Evolutionary conservation across 257 asterid species (phyloP), one percentile per base, ranked within the genome.

Genomic region (Nicotiana undulata): DNA sequence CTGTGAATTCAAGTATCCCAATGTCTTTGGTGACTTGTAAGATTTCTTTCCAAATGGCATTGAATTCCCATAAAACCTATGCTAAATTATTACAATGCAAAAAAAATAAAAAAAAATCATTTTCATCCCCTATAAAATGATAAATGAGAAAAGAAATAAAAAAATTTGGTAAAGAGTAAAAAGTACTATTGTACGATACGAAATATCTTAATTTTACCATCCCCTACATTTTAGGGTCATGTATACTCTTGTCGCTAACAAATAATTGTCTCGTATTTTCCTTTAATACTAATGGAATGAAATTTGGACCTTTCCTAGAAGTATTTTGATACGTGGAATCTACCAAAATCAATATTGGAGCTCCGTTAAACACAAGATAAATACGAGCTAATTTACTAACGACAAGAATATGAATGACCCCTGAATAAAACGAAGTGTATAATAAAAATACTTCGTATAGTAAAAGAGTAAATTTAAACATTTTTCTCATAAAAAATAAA

Each of bases 41-140:
- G 93, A 89, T 1, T 89, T 61, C 82, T 87, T 85, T 76, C 92
- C 90, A 83, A 93, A 93, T 74, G 97, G 96, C 90, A 86, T 78
- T 52, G 97, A 91, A 72, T 91, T 89, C 79, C 96, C 97, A 81
- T 93, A 93, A 82, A 89, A 91, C 82, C 97, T 89, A 86, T 93
- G 97, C 97, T 91, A 87, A 46, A 84, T 46, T 40, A 63, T 56
- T 13, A 80, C 37, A 68, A 84, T 55, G 11, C 6, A 64, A 79
- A 75, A 9, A 55, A 22, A 37, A 40, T 75, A 63, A 18, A 20
- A 56, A 67, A 74, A 75, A 56, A 17, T 40, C 55, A 26, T 79
- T 49, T 24, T 56, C 67, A 0, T 26, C 63, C 29, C 32, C 52
- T 17, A 2, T n/a, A 52, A 16, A 75, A 64, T 46, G 59, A 46